phyloP scores from a whole-genome alignment of 2,329 filamentous ascomycete species.

The Fusarium torulosum region DNA sequence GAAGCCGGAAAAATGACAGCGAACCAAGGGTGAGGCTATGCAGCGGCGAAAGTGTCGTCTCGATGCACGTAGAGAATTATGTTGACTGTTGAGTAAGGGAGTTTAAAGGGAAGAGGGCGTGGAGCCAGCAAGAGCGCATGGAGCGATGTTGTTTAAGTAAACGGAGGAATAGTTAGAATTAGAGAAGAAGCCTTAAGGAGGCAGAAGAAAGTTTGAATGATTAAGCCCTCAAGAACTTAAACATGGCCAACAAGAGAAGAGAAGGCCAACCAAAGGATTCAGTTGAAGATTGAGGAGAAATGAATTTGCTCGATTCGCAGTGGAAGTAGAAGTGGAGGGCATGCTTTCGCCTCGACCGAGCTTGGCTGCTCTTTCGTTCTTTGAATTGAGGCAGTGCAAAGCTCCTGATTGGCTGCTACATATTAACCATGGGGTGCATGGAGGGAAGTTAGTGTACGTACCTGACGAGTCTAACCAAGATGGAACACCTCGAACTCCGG shows the following conservation, averaged over 20 bases:
- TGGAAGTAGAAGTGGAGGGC: conserved; percentile 3
- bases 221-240: conserved; percentile 11
- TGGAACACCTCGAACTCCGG: conserved; percentile 13
- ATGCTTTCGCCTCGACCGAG: conserved; percentile 27
- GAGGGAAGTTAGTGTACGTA: conserved; percentile 3
- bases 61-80: conserved; percentile 17
- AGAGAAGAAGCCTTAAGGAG: conserved; percentile 15
- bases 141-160: conserved; percentile 32
- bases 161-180: conserved; percentile 23
- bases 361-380: conserved; percentile 18
- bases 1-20: conserved; percentile 11
- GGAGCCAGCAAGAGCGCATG: conserved; percentile 38
- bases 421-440: conserved; percentile 10
- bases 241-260: conserved; percentile 16
- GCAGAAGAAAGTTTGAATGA: conserved; percentile 18
- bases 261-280: conserved; percentile 19
- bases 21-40: conserved; percentile 41
- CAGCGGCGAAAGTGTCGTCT: conserved; percentile 32
- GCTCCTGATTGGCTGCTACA: conserved; percentile 28
- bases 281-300: conserved; percentile 32
- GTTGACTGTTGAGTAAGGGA: conserved; percentile 29
- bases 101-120: conserved; percentile 43
- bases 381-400: conserved; percentile 44
- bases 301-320: conserved; percentile 8
- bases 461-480: conserved; percentile 8